A percentile compares a stretch with the other conserved stretches of the same genome.
phyloP scores from a whole-genome alignment of 2,329 filamentous ascomycete species.

The Dactylonectria estremocensis region DNA sequence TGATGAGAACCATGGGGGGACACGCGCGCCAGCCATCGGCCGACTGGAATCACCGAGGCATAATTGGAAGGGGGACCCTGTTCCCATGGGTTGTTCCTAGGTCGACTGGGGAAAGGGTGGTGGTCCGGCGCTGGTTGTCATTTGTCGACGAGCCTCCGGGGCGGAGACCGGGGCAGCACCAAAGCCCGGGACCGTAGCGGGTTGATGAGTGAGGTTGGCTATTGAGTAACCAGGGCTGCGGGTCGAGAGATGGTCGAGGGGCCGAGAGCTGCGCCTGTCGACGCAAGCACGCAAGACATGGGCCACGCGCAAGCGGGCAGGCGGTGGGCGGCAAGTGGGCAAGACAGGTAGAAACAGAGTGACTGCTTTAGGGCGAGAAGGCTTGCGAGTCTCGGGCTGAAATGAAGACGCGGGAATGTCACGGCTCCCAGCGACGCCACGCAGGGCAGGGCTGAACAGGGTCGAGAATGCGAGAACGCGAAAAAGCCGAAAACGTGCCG shows the following conservation, averaged over 20 bases:
- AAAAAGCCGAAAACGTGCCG: too few species aligned
- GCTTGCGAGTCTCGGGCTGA: constrained; percentile 18
- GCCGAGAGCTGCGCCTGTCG: not conserved
- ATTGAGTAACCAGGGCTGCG: not conserved
- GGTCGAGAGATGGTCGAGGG: not conserved
- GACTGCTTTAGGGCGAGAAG: constrained; percentile 7
- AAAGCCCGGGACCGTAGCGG: constrained; percentile 8
- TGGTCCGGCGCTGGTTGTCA: not conserved
- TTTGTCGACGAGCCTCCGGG: constrained; percentile 10
- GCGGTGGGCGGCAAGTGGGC: constrained; percentile 20
- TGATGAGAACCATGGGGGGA: not conserved
- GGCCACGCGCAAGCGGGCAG: constrained; percentile 1
- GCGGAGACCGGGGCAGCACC: constrained; percentile 3
- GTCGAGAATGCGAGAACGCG: not conserved
- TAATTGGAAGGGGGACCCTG: constrained; percentile 3
- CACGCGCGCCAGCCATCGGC: constrained; percentile 35
- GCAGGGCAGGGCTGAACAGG: not conserved
- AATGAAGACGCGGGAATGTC: not conserved
- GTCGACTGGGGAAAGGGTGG: constrained; percentile 22
- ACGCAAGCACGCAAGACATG: constrained; percentile 12
- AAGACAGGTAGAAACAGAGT: constrained; percentile 6
- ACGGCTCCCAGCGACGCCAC: constrained; percentile 35
- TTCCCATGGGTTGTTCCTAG: constrained; percentile 1
- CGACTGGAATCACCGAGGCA: constrained; percentile 38
- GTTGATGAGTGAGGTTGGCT: constrained; percentile 3